A percentile compares a stretch with the other conserved stretches of the same genome.
Conservation (phyloP, 352 stramenopile species). For the Phytopythium sindhum region DNA sequence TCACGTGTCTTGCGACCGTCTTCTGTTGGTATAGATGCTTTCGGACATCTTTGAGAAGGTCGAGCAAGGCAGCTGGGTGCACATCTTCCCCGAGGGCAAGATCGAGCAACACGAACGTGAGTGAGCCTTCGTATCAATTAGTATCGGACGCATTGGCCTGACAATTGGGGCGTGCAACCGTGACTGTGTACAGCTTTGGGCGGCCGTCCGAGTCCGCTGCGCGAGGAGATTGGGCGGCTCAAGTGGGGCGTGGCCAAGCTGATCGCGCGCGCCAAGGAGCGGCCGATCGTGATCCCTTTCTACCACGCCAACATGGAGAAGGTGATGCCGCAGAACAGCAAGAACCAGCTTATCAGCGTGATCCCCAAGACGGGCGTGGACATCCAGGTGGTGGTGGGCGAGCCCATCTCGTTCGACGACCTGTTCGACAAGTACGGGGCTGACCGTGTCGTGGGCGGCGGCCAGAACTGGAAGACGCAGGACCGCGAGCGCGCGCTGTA, state of each 20-base stretch:
- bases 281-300: slow-evolving; percentile 77
- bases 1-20: neutral
- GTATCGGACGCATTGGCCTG: neutral
- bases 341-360: slow-evolving; percentile 68
- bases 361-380: slow-evolving; percentile 51
- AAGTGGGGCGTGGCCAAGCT: slow-evolving; percentile 89
- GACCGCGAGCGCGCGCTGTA: slow-evolving; percentile 70
- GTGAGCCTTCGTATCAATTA: neutral
- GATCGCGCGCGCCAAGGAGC: slow-evolving; percentile 64
- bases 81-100: slow-evolving; percentile 88
- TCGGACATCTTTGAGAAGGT: slow-evolving; percentile 78
- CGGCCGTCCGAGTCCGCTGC: slow-evolving; percentile 51
- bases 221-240: slow-evolving; percentile 72
- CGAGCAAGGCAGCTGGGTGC: slow-evolving; percentile 74
- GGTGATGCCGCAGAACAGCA: slow-evolving; percentile 79
- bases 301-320: slow-evolving; percentile 89
- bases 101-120: slow-evolving; percentile 67
- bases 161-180: neutral
- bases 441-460: slow-evolving; percentile 37
- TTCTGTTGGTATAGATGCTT: slow-evolving; percentile 45
- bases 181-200: slow-evolving; percentile 44
- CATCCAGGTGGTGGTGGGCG: slow-evolving; percentile 57
- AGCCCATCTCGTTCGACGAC: slow-evolving; percentile 82
- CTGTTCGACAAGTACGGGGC: slow-evolving; percentile 62
- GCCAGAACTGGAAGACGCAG: slow-evolving; percentile 52